Evolutionary conservation across 192 early-diverging fungal genomes (phyloP), one percentile per base, ranked within the genome.

Genomic region (Entomortierella chlamydospora): DNA sequence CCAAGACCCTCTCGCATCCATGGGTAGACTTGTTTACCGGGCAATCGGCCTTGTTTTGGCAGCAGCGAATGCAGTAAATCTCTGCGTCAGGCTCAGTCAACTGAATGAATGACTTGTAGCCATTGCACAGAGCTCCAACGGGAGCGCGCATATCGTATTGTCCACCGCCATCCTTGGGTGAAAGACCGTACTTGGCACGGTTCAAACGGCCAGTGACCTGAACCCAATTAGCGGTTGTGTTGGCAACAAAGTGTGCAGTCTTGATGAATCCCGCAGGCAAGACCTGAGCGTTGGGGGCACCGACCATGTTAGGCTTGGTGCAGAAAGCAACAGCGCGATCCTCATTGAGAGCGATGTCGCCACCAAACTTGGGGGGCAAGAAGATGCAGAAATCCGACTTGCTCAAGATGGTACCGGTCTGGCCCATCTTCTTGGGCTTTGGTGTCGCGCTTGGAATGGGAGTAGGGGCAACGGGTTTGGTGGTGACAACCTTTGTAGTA

Each of bases 121-220:
- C 81, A 43, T 55, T 59, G 57, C 84, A 85, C 4, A 52, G 54
- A 26, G 84, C 65, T 28, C 82, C 82, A 12, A 53, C 43, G 28
- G 87, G 87, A 12, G 85, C 82, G 8, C 62, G 31, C 62, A 53
- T 41, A 81, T 86, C 87, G 26, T 83, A 83, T 61, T 88, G 87
- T 57, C 87, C 87, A 33, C 87, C 87, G 4, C 77, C 83, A 57
- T 88, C 87, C 22, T 47, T 70, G 22, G 57, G 10, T 12, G 66
- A 56, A 25, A 86, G 57, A 17, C 71, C 71, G 15, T 72, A 84
- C 43, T 77, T 81, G 13, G 54, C 20, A n/a, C 61, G 52, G 50
- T 88, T 68, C 7, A 88, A 85, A 30, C 72, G 76, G 17, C 87
- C 87, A 18, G 87, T 88, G 25, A 86, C 68, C 60, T 88, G 87